Evolutionary conservation across 768 basidiomycete species (phyloP).

Genomic region (Phlebiopsis gigantea): DNA sequence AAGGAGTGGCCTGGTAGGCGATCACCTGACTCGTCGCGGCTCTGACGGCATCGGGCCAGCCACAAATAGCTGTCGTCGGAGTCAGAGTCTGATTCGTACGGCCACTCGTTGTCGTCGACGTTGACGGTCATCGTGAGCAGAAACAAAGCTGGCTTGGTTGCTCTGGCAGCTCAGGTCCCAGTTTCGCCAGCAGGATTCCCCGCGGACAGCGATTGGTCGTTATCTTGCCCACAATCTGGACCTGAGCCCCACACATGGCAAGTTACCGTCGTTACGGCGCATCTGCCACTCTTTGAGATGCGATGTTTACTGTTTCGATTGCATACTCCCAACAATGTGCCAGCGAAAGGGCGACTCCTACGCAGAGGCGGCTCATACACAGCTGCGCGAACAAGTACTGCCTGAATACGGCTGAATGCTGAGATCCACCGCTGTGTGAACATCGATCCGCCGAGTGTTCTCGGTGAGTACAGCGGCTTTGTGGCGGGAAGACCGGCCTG

Average conservation of each 20-base stretch:
- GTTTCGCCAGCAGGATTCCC: not conserved
- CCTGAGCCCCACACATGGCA: not conserved
- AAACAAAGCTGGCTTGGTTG: not conserved
- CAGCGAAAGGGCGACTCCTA: no score
- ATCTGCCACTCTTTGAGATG: not conserved
- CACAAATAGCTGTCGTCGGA: conserved; percentile 22
- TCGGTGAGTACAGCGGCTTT: not conserved
- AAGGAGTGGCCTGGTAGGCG: conserved; percentile 2
- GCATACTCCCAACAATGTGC: not conserved
- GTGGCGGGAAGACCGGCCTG: not conserved
- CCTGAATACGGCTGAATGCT: not conserved
- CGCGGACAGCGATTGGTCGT: conserved; percentile 1
- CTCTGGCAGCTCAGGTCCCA: not conserved
- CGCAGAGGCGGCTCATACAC: not conserved
- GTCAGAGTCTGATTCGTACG: conserved; percentile 19
- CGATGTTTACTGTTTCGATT: not conserved
- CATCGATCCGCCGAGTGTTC: not conserved
- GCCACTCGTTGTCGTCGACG: conserved; percentile 7
- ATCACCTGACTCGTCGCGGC: conserved; percentile 14
- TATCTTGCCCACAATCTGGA: not conserved
- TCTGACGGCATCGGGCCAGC: conserved; percentile 17
- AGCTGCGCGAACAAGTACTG: no score
- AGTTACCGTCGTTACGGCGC: not conserved
- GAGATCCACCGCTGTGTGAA: not conserved
- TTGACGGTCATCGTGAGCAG: conserved; percentile 7